A percentile compares a stretch with the other conserved stretches of the same genome.
phyloP scores from a whole-genome alignment of 108 stramenopile genomes.

The Cyclotella atomus region DNA sequence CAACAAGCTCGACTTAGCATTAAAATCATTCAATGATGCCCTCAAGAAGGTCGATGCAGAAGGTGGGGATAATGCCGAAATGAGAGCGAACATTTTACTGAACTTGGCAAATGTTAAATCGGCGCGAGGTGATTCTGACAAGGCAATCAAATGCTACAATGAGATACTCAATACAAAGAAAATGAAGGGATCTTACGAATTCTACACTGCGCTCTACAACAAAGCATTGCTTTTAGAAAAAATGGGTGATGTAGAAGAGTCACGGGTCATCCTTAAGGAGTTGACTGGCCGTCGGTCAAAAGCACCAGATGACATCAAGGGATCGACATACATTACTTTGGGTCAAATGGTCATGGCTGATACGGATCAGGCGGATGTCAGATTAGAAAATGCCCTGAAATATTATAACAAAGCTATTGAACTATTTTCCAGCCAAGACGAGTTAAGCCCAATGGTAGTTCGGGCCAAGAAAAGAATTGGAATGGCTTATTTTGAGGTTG shows the following conservation, averaged over 20 bases:
- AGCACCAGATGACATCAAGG: conserved; percentile 32
- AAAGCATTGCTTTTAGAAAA: conserved; percentile 29
- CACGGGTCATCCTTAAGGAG: conserved; percentile 26
- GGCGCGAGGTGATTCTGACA: conserved; percentile 18
- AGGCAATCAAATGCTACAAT: conserved; percentile 28
- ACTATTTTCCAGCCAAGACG: conserved; percentile 14
- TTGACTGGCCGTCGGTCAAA: conserved; percentile 19
- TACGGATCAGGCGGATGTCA: neutral
- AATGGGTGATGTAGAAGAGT: conserved; percentile 31
- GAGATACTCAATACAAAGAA: conserved; percentile 14
- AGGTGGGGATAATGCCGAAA: neutral
- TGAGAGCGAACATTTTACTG: conserved; percentile 22
- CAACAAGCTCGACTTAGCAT: conserved; percentile 27
- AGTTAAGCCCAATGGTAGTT: conserved; percentile 9
- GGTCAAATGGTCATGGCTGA: conserved; percentile 29
- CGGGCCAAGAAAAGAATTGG: conserved; percentile 38
- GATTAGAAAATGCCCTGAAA: conserved; percentile 17
- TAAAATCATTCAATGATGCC: conserved; percentile 29
- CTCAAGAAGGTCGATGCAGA: conserved; percentile 20
- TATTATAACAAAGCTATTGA: conserved; percentile 32
- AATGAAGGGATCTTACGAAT: conserved; percentile 18
- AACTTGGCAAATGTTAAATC: conserved; percentile 42
- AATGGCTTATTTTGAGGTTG: conserved; percentile 18
- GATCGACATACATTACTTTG: conserved; percentile 18
- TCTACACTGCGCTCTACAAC: conserved; percentile 41